Base-by-base conservation (phyloP, 306 rosid genomes). In the Pyrus communis region DNA sequence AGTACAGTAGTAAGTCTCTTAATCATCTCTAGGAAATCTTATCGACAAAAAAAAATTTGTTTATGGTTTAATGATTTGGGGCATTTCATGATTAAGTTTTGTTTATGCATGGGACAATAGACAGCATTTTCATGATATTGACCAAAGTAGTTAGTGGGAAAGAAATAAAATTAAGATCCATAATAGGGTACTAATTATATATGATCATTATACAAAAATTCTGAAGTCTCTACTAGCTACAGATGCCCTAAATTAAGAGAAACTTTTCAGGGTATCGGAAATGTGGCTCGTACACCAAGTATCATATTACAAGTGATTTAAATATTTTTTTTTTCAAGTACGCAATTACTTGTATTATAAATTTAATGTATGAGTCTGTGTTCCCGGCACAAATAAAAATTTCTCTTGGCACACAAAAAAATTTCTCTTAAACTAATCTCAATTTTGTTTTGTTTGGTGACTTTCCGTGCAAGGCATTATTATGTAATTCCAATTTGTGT, bases 391-490 rank as follows among this genome's bases (percentile, higher is more conserved):
- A 35, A 0, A 35, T 35, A 35, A 7, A 35, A 35, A 35, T 1
- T 35, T 35, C 35, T 31, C 40, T 35, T 38, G 10, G 2, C 42
- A 38, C 42, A 7, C 10, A 1, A 0, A 38, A 38, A 38, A 7
- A 1, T 38, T 38, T 38, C 0, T 2, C 42, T 2, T 15, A 49
- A 14, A 49, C 18, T 58, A 2, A 58, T 27, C 35, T 13, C 35
- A 8, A 2, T 61, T 61, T 61, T 59, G 3, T 15, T 51, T 15
- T 62, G 30, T 14, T 2, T 28, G 19, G 49, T 86, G 62, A 77
- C 92, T 84, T 89, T 43, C 77, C 85, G 81, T 87, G 49, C 77
- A 89, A 87, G 89, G 74, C 82, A 80, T 80, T 80, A 68, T 71
- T 80, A 64, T 71, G 70, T 40, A 71, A 51, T 70, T 70, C 74